A percentile compares a stretch with the other conserved stretches of the same genome.
phyloP scores from a whole-genome alignment of 305 asterid species.

The Plantago lanceolata region DNA sequence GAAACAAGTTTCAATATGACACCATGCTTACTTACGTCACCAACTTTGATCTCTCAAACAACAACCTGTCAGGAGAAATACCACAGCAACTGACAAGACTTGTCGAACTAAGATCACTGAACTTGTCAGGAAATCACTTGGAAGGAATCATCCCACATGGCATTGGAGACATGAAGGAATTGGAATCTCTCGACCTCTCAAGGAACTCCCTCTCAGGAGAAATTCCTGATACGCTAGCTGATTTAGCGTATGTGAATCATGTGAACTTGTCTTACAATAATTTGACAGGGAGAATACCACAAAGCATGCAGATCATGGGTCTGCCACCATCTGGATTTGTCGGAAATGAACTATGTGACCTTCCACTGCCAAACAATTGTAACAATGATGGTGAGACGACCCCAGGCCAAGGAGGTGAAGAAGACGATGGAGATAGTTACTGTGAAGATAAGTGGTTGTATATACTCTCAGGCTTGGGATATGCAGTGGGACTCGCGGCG shows the following conservation, averaged over 20 bases:
- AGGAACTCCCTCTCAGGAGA: slow-evolving; percentile 23
- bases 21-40: slow-evolving; percentile 10
- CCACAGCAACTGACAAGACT: slow-evolving; percentile 21
- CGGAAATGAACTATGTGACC: slow-evolving; percentile 14
- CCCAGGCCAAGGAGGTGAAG: not conserved
- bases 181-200: slow-evolving; percentile 30
- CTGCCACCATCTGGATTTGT: slow-evolving; percentile 3
- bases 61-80: slow-evolving; percentile 21
- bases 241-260: slow-evolving; percentile 4
- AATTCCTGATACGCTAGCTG: slow-evolving; percentile 15
- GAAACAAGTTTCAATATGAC: slow-evolving; percentile 15
- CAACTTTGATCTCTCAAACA: slow-evolving; percentile 24
- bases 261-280: slow-evolving; percentile 18
- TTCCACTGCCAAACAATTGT: slow-evolving; percentile 5
- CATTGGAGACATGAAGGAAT: slow-evolving; percentile 23
- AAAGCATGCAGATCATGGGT: slow-evolving; percentile 6
- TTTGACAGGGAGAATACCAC: slow-evolving; percentile 15
- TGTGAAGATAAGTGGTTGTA: slow-evolving; percentile 14
- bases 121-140: slow-evolving; percentile 20
- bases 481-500: slow-evolving; percentile 6
- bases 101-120: slow-evolving; percentile 19
- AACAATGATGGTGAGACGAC: not conserved
- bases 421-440: not conserved
- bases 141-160: slow-evolving; percentile 13
- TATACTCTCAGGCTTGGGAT: slow-evolving; percentile 11